Conservation (phyloP, 2,329 filamentous ascomycete genomes). For the Emmonsiellopsis sp. region DNA sequence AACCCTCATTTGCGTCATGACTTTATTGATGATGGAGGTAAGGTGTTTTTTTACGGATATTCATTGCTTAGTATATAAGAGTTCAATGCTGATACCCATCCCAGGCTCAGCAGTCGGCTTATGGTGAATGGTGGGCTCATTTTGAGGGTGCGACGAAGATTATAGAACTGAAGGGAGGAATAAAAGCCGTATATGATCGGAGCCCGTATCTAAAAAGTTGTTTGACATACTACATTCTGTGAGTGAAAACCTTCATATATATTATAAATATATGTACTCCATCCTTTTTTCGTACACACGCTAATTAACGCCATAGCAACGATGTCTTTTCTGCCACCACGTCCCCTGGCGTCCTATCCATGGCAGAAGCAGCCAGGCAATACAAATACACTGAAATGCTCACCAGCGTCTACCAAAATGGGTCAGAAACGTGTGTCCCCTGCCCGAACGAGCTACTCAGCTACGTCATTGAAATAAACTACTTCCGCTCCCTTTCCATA, state of each 20-base stretch:
- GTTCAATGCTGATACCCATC: not conserved
- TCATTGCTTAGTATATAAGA: not conserved
- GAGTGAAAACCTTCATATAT: not conserved
- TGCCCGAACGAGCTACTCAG: slow-evolving; percentile 11
- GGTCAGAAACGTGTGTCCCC: slow-evolving; percentile 10
- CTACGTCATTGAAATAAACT: slow-evolving; percentile 12
- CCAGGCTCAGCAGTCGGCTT: slow-evolving; percentile 10
- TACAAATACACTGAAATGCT: slow-evolving; percentile 9
- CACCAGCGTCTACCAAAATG: slow-evolving; percentile 7
- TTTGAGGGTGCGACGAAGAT: slow-evolving; percentile 14
- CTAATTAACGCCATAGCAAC: slow-evolving; percentile 2
- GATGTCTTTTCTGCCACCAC: slow-evolving; percentile 12
- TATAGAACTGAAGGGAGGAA: slow-evolving; percentile 13
- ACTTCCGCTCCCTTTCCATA: slow-evolving; percentile 7
- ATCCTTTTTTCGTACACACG: not conserved
- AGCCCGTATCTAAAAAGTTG: slow-evolving; percentile 2
- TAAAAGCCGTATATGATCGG: slow-evolving; percentile 7
- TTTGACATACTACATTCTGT: slow-evolving; percentile 12
- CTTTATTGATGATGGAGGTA: slow-evolving; percentile 11
- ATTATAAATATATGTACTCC: not conserved
- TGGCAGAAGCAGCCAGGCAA: slow-evolving; percentile 7
- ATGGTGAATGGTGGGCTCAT: slow-evolving; percentile 13
- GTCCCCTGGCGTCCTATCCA: not conserved
- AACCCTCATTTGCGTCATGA: slow-evolving; percentile 10
- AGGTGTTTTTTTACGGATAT: not conserved